Evolutionary conservation across 345 rosid species (phyloP).

Genomic region (Ceriops tagal): DNA sequence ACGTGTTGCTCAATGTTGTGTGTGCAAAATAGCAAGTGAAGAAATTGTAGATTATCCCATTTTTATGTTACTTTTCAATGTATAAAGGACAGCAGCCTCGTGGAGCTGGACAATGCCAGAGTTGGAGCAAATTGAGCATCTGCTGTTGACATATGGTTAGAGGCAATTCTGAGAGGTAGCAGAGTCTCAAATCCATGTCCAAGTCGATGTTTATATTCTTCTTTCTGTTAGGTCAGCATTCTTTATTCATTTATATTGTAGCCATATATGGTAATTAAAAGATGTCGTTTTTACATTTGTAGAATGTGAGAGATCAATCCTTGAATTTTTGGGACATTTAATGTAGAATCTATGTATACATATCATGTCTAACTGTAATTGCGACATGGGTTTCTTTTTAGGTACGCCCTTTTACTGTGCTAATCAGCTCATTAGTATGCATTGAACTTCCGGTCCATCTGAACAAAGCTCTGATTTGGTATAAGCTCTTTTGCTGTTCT

Average conservation of each 20-base stretch:
- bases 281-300: conserved; percentile 7
- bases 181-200: conserved; percentile 2
- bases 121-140: background rate
- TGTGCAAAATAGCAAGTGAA: conserved; percentile 40
- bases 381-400: background rate
- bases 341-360: background rate
- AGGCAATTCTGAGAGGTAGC: conserved; percentile 1
- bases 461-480: background rate
- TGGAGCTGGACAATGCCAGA: conserved; percentile 10
- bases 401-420: background rate
- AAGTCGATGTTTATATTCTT: background rate
- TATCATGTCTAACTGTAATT: conserved; percentile 7
- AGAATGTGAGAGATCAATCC: conserved; percentile 11
- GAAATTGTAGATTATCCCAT: conserved; percentile 1
- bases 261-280: background rate
- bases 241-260: conserved; percentile 29
- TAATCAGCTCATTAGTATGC: background rate
- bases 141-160: conserved; percentile 14
- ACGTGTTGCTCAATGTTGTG: conserved; percentile 70
- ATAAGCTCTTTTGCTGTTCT: background rate
- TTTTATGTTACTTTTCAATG: background rate
- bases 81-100: background rate
- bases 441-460: conserved; percentile 2
- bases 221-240: conserved; percentile 20
- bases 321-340: background rate